Evolutionary conservation across 306 rosid species (phyloP), one percentile per base, ranked within the genome.

Genomic region (Vigna trinervia): DNA sequence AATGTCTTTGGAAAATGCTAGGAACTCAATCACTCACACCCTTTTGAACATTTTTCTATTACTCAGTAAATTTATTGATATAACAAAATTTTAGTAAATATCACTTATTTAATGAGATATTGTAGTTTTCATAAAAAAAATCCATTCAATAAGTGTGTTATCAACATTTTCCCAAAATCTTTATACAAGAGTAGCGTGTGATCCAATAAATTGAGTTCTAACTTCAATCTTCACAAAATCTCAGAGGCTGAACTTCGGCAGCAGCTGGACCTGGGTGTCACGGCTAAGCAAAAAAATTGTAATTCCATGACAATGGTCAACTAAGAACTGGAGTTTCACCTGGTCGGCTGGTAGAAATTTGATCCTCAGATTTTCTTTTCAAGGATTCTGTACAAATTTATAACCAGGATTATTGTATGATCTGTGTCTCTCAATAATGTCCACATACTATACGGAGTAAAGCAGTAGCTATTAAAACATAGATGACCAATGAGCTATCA

Each of bases 351-450:
- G 82, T 10, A 34, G 88, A 75, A 28, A 58, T 74, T 74, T 77
- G 87, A 79, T 85, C 74, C 72, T 60, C 74, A 2, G 41, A 52
- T 81, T 81, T 76, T 78, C 90, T 81, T 65, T 50, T 90, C 79
- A 91, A 83, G 66, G 87, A 86, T 65, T 82, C 97, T 93, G 96
- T 43, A 65, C 63, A 86, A 81, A 65, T 81, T 66, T 64, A 81
- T 23, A 19, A 83, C 10, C 73, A 68, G 7, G 58, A 69, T 57
- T 43, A 73, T 74, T 54, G n/a, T 46, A 17, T 69, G 67, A 66
- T 48, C 63, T 14, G 11, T 28, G 63, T 46, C 63, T 39, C 28
- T 32, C 75, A 45, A 56, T 17, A 71, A 67, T 22, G 30, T 8
- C 76, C 41, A 47, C 17, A 58, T 19, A 69, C 12, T 51, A 7